Conservation (phyloP, 129 eudicot genomes). For the Tagetes erecta region DNA sequence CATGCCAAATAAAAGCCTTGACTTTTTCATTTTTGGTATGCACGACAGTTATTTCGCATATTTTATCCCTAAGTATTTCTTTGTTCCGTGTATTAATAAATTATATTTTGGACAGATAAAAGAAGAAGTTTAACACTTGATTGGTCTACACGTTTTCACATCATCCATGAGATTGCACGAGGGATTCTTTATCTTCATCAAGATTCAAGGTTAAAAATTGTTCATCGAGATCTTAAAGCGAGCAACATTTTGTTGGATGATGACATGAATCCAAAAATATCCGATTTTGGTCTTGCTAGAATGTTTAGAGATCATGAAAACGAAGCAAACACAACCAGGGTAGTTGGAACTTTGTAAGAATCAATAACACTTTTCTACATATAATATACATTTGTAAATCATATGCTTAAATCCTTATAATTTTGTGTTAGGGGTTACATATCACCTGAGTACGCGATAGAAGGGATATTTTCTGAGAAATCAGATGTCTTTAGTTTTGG, state of each 20-base stretch:
- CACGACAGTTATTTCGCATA: neutral
- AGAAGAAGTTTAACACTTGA: conserved; percentile 23
- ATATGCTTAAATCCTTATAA: neutral
- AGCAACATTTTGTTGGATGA: conserved; percentile 22
- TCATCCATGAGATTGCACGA: conserved; percentile 41
- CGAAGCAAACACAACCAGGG: conserved; percentile 31
- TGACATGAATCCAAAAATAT: conserved; percentile 33
- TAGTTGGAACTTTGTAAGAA: conserved; percentile 42
- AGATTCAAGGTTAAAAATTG: conserved; percentile 33
- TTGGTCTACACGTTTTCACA: conserved; percentile 31
- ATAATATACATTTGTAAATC: neutral
- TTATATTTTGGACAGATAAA: conserved; percentile 28
- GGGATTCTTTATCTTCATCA: conserved; percentile 44
- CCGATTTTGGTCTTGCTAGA: conserved; percentile 43
- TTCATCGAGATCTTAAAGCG: conserved; percentile 24
- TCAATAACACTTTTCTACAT: neutral
- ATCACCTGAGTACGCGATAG: conserved; percentile 35
- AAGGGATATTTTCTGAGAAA: conserved; percentile 34
- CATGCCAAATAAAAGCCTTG: conserved; percentile 26
- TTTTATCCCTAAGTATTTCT: neutral
- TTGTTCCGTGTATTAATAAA: neutral
- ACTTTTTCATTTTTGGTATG: conserved; percentile 31
- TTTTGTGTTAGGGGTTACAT: conserved; percentile 22
- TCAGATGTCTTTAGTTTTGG: conserved; percentile 36
- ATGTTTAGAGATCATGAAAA: conserved; percentile 35